Evolutionary conservation across 2,329 filamentous ascomycete genomes (phyloP).

Genomic region (Septoria petroselini): DNA sequence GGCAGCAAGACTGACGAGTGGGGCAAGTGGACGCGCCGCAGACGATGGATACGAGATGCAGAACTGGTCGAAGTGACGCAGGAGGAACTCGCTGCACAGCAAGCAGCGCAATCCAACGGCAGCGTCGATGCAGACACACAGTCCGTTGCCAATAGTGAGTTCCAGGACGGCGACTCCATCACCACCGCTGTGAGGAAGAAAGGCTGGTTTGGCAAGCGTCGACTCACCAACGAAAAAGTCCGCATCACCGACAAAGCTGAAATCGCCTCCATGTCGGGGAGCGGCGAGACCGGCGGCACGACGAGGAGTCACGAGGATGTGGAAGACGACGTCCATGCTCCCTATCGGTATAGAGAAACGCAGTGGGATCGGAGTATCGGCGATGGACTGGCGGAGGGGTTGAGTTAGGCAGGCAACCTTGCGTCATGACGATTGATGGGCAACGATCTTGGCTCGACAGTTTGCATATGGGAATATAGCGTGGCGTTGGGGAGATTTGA

Average conservation of each 20-base stretch:
- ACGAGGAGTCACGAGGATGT: constrained; percentile 37
- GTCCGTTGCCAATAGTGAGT: constrained; percentile 18
- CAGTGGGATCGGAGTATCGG: constrained; percentile 69
- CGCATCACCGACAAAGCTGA: constrained; percentile 27
- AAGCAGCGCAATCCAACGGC: constrained; percentile 6
- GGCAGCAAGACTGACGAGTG: constrained; percentile 87
- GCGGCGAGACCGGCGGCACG: constrained; percentile 27
- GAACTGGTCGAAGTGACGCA: constrained; percentile 74
- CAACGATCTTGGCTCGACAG: background rate
- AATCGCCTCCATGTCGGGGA: constrained; percentile 25
- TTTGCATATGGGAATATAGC: background rate
- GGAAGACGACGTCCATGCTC: constrained; percentile 50
- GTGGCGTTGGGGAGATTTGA: background rate
- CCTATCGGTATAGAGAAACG: constrained; percentile 51
- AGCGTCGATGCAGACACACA: constrained; percentile 4
- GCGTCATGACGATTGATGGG: background rate
- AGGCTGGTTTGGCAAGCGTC: constrained; percentile 31
- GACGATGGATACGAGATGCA: constrained; percentile 96
- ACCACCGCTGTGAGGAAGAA: constrained; percentile 27
- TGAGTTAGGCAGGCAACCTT: constrained; percentile 56
- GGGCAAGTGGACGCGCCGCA: constrained; percentile 86
- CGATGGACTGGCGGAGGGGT: constrained; percentile 78
- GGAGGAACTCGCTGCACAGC: constrained; percentile 22
- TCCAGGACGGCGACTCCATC: constrained; percentile 23
- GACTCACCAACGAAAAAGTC: constrained; percentile 20